These are phyloP conservation scores for Cyclotella cryptica DNA, from an alignment of 108 stramenopile genomes.

Conservation along the genomic window DNA sequence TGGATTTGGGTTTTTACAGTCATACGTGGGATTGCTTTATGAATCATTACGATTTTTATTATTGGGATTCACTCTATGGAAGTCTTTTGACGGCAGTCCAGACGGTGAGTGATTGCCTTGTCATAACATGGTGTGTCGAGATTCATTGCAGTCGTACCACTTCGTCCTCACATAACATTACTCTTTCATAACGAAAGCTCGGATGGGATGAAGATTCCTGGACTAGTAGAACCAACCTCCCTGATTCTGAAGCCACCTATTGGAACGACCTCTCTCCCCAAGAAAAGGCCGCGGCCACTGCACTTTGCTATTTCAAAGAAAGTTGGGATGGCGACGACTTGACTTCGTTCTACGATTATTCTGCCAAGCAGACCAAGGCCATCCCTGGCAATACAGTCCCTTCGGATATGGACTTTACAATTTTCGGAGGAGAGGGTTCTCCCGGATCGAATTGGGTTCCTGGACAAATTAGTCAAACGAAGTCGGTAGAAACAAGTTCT, in stretches of 20 bases:
- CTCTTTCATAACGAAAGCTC: conserved; percentile 1
- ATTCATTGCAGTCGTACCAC: neutral
- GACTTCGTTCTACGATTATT: conserved; percentile 28
- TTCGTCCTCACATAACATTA: neutral
- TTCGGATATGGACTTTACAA: conserved; percentile 36
- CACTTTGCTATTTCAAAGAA: conserved; percentile 60
- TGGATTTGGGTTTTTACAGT: conserved; percentile 57
- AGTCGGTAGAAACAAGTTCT: neutral
- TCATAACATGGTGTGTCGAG: too few relatives aligned
- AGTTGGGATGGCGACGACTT: conserved; percentile 51
- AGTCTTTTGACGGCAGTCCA: conserved; percentile 35
- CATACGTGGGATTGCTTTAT: conserved; percentile 64
- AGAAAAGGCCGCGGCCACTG: conserved; percentile 48
- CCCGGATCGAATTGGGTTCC: conserved; percentile 21
- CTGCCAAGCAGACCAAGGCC: conserved; percentile 17
- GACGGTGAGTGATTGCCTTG: conserved; percentile 7
- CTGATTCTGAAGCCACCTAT: conserved; percentile 36
- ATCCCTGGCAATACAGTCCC: conserved; percentile 25
- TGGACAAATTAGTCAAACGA: neutral
- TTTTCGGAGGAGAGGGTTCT: conserved; percentile 27
- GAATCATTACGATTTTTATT: conserved; percentile 61
- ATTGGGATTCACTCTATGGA: conserved; percentile 54
- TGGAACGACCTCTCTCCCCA: conserved; percentile 54
- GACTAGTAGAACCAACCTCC: conserved; percentile 15
- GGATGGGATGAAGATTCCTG: conserved; percentile 58